Evolutionary conservation across 2,329 filamentous ascomycete genomes (phyloP), one percentile per base, ranked within the genome.

Genomic region (Hyphodiscus sp.): DNA sequence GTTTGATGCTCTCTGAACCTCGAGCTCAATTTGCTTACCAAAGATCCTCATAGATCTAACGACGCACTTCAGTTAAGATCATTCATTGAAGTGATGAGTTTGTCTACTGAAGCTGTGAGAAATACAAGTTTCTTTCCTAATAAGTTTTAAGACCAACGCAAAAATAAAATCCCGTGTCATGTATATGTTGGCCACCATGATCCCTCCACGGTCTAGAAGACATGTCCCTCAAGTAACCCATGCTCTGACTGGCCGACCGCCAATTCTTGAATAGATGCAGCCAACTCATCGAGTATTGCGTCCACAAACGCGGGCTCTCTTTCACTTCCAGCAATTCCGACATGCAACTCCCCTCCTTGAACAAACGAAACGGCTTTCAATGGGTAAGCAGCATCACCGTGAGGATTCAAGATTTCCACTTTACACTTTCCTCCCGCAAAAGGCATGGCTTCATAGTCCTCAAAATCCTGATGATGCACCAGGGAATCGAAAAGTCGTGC

Each of bases 311-410:
- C 63, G 18, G 58, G 65, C 60, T 73, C 73, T 50, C 63, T 67
- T 55, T 74, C 70, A 54, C 69, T 70, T 6, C 73, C 74, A 3
- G 75, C 74, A 55, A 76, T 66, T 49, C 74, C 74, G 56, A 76
- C 69, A 51, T 68, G 62, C 50, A 72, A 60, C 57, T 68, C 62
- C n/a, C 68, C 73, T 0, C 65, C 69, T 33, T 65, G 68, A 0
- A 74, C 66, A 59, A 74, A 76, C 20, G 73, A 73, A 47, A 76
- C 73, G 20, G 69, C 69, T 66, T 76, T 76, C 59, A 74, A 66
- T 52, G 74, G 74, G 58, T 68, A 66, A 2, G 62, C 60, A 59
- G 62, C 54, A 68, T 75, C 65, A 62, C 73, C 62, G 69, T 70
- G 66, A 3, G 69, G 69, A 47, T 70, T 69, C 16, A 64, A 13